A percentile compares a stretch with the other conserved stretches of the same genome.
Conservation (phyloP, 2,329 filamentous ascomycete genomes). For the Golovinomyces cichoracearum region DNA sequence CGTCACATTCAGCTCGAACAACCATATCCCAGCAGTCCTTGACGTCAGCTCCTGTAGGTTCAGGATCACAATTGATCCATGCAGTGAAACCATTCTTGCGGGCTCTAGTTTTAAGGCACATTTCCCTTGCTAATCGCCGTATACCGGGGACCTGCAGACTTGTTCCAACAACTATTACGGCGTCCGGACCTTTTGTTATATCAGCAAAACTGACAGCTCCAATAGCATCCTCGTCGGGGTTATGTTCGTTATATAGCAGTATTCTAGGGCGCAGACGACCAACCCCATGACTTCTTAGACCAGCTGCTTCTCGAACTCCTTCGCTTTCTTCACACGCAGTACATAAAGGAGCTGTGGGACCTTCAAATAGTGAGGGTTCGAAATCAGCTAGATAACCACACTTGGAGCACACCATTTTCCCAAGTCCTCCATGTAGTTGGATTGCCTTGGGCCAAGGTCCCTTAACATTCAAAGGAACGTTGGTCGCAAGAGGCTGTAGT, state of each 20-base stretch:
- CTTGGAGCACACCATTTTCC: constrained; percentile 94
- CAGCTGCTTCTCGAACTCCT: constrained; percentile 46
- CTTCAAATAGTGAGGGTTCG: constrained; percentile 53
- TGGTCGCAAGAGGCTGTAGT: constrained; percentile 52
- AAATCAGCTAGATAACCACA: constrained; percentile 57
- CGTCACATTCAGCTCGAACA: constrained; percentile 65
- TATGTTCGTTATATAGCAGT: constrained; percentile 91
- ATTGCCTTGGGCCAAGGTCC: constrained; percentile 83
- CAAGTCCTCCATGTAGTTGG: constrained; percentile 75
- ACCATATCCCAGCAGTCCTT: constrained; percentile 86
- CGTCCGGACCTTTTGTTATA: constrained; percentile 62
- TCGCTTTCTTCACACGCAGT: constrained; percentile 49
- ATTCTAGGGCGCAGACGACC: constrained; percentile 75
- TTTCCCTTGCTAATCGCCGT: constrained; percentile 63
- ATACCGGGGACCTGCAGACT: constrained; percentile 89
- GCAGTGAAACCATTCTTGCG: constrained; percentile 64
- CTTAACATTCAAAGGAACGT: constrained; percentile 55
- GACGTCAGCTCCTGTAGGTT: constrained; percentile 59
- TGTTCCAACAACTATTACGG: constrained; percentile 81
- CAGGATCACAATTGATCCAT: constrained; percentile 80
- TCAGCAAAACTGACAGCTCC: constrained; percentile 73
- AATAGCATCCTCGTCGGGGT: constrained; percentile 89
- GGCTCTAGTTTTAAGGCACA: constrained; percentile 66
- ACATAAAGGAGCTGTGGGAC: constrained; percentile 62
- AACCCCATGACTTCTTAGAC: constrained; percentile 80